Percentiles rank a stretch among this genome's conserved stretches.
Evolutionary conservation across 2,329 filamentous ascomycete genomes (phyloP).

Genomic region (Botrytis deweyae): DNA sequence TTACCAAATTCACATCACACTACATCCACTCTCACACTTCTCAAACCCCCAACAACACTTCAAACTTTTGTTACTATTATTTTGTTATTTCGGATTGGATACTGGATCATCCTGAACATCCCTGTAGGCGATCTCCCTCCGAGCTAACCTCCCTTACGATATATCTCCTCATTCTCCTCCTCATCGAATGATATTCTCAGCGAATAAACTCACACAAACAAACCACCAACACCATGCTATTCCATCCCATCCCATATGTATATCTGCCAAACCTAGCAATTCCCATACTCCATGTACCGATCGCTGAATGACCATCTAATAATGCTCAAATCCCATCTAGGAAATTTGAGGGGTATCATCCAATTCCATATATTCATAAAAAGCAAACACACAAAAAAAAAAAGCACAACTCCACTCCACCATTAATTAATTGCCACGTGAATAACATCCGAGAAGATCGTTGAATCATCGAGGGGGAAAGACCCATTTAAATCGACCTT

Average conservation of each 20-base stretch:
- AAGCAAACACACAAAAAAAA: background rate
- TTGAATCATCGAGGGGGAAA: background rate
- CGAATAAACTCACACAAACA: background rate
- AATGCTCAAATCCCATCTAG: background rate
- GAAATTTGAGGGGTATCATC: slow-evolving; percentile 3
- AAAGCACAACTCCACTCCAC: background rate
- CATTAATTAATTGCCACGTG: background rate
- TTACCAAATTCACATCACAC: too few species aligned
- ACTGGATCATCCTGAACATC: background rate
- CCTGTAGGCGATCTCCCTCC: background rate
- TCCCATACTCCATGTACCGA: background rate
- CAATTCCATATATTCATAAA: background rate
- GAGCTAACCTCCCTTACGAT: background rate
- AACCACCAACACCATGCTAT: slow-evolving; percentile 1
- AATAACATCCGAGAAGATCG: background rate
- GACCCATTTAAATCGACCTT: background rate
- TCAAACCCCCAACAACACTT: background rate
- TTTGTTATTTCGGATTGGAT: background rate
- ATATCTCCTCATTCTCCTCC: background rate
- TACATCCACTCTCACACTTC: too few species aligned
- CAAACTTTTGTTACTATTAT: background rate
- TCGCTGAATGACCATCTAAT: slow-evolving; percentile 10
- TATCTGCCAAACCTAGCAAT: background rate
- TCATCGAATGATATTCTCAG: background rate
- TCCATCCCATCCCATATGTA: slow-evolving; percentile 1